Conservation (phyloP, 192 early-diverging fungal species). For the Podila verticillata region DNA sequence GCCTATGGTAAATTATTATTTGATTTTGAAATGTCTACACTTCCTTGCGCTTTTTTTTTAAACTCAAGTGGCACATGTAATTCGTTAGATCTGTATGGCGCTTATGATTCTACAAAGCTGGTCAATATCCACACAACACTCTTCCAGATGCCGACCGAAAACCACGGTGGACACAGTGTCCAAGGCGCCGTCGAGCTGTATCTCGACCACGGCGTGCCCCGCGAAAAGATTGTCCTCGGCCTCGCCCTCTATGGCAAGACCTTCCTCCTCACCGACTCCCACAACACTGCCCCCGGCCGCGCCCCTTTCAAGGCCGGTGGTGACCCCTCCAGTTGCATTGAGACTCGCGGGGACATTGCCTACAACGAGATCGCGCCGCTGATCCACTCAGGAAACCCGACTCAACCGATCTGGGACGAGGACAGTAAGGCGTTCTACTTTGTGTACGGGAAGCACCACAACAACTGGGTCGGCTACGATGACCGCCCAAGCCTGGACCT, state of each 20-base stretch:
- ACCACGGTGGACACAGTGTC: slow-evolving; percentile 36
- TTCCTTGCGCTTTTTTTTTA: neutral
- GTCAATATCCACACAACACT: slow-evolving; percentile 48
- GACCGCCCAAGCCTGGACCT: slow-evolving; percentile 36
- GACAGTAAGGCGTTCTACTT: slow-evolving; percentile 39
- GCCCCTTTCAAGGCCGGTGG: slow-evolving; percentile 25
- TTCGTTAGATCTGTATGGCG: slow-evolving; percentile 19
- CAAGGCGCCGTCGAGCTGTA: slow-evolving; percentile 69
- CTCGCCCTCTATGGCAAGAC: slow-evolving; percentile 77
- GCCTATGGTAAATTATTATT: slow-evolving; percentile 63
- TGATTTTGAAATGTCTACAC: neutral
- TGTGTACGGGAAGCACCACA: slow-evolving; percentile 12
- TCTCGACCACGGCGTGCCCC: slow-evolving; percentile 73
- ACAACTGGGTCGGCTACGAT: slow-evolving; percentile 45
- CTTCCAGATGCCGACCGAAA: slow-evolving; percentile 29
- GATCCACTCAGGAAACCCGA: neutral
- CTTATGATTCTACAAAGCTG: slow-evolving; percentile 63
- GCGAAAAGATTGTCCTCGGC: slow-evolving; percentile 81
- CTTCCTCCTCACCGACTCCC: slow-evolving; percentile 6
- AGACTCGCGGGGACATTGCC: slow-evolving; percentile 31
- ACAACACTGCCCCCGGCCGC: neutral
- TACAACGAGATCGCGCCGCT: slow-evolving; percentile 35
- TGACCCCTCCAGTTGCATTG: slow-evolving; percentile 34
- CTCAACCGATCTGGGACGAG: slow-evolving; percentile 21
- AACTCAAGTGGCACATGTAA: neutral